Base-by-base conservation (phyloP, 768 basidiomycete genomes). In the Mycena vulgaris region DNA sequence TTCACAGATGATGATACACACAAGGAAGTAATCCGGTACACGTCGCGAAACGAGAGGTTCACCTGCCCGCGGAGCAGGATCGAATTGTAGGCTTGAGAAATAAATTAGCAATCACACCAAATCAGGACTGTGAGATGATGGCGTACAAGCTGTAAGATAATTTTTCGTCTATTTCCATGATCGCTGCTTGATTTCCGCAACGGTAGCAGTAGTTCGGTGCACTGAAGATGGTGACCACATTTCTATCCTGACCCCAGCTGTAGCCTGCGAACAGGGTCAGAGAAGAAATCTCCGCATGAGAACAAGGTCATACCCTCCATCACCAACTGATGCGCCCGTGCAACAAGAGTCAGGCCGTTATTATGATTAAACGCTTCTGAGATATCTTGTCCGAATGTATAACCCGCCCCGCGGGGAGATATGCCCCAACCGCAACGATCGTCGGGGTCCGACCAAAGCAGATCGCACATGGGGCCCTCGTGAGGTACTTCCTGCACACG, bases 361-460 rank as follows among this genome's bases (percentile, higher is more conserved):
- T 98, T 98, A 82, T 99, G 98, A 82, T 99, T 98, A 86, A 99
- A 99, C 35, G 97, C 97, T 82, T 99, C 97, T 55, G 95, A 96
- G 70, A 99, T 99, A 78, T 99, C 98, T 81, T 99, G 97, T 47
- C 98, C 98, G 79, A 99, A 99, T 14, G 97, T 99, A 81, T 98
- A 99, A 14, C 98, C 98, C 53, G 98, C 98, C 70, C 98, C 98
- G 80, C 98, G 93, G 31, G 98, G 98, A 77, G 96, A 97, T 76
- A 99, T 98, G 35, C 98, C 98, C 98, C 98, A 99, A 49, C 98
- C 98, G 80, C 96, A 98, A 65, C 97, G 94, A 83, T 99, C 98
- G 80, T 99, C 98, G 39, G 98, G 98, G 82, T 99, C 98, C 59
- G 97, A 98, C 98, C 98, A 99, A 70, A 99, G 89, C 63, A 99